These are phyloP conservation scores for Solanum gracilifrons DNA, from an alignment of 257 asterid genomes.

Conservation along the genomic window DNA sequence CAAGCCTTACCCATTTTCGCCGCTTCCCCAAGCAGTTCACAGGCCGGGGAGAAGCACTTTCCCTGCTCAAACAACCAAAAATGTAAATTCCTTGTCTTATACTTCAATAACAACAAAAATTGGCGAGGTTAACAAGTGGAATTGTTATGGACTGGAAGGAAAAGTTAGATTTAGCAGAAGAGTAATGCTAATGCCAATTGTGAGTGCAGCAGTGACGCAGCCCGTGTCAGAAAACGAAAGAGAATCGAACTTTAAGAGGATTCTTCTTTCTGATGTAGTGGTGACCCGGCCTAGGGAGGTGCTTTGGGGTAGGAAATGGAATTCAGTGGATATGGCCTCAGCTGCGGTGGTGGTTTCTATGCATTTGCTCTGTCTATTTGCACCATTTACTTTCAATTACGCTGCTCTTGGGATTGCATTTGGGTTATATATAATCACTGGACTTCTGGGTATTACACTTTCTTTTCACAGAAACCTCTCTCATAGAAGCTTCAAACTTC, in stretches of 20 bases:
- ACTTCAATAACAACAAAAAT: not conserved
- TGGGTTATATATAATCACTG: constrained; percentile 53
- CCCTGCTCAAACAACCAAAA: constrained; percentile 1
- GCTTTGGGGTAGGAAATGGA: constrained; percentile 52
- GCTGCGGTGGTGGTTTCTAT: constrained; percentile 37
- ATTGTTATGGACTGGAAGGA: constrained; percentile 3
- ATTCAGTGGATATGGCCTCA: constrained; percentile 32
- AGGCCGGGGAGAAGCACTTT: constrained; percentile 6
- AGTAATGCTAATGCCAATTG: constrained; percentile 10
- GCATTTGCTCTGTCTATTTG: constrained; percentile 53
- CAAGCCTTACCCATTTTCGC: constrained; percentile 18
- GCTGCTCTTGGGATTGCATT: constrained; percentile 41
- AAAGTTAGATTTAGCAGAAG: constrained; percentile 9
- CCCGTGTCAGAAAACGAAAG: constrained; percentile 26
- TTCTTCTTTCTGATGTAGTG: constrained; percentile 57
- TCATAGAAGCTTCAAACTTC: constrained; percentile 73
- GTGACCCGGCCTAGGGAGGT: constrained; percentile 41
- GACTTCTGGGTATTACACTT: constrained; percentile 72
- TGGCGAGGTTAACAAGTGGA: not conserved
- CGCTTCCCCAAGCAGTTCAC: constrained; percentile 4
- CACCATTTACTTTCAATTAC: constrained; percentile 65
- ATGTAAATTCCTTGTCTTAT: not conserved
- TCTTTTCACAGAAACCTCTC: constrained; percentile 71
- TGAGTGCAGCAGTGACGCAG: constrained; percentile 20
- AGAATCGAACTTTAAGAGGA: constrained; percentile 30